Base-by-base conservation (phyloP, 176 grass and related monocot genomes). In the Lolium rigidum region DNA sequence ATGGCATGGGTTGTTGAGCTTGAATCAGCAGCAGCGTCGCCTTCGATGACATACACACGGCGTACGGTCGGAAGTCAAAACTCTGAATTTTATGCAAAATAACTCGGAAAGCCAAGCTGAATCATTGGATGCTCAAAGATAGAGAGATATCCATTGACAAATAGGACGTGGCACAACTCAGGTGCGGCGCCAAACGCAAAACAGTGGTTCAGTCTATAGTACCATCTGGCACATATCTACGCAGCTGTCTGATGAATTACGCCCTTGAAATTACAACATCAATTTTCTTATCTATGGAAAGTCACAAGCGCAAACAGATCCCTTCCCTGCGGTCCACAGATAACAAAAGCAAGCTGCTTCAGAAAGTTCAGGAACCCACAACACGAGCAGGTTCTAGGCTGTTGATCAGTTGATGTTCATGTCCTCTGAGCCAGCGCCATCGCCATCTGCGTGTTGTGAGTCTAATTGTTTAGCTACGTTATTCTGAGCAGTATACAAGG, bases 351-450 rank as follows among this genome's bases (percentile, higher is more conserved):
- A 84, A 77, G 20, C 61, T 44, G 70, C 70, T 66, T 60, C 28
- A 48, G 49, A 14, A 9, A 35, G 31, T 73, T 1, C 46, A 43
- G 20, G 11, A n/a, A 35, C 58, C 25, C 39, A 16, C 12, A 14
- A 41, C 5, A 7, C 67, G 35, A 74, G 73, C 56, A 88, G 49
- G n/a, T 39, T 25, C 41, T 43, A 43, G 0, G 41, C 41, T 7
- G 31, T 62, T 37, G 31, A 55, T 92, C 88, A 97, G 85, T 79
- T 90, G 70, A 84, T 92, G 79, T 80, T 97, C 90, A 92, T 88
- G 61, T 90, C 91, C 78, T 97, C 92, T 10, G 92, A 74, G 56
- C 83, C 84, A 50, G 85, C 78, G 25, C 80, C 87, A 22, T 87
- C 91, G 59, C 94, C 94, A 74, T 90, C 94, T 94, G 90, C 78